Base-by-base conservation (phyloP, 1,284 basidiomycete genomes). In the Sporisorium scitamineum region DNA sequence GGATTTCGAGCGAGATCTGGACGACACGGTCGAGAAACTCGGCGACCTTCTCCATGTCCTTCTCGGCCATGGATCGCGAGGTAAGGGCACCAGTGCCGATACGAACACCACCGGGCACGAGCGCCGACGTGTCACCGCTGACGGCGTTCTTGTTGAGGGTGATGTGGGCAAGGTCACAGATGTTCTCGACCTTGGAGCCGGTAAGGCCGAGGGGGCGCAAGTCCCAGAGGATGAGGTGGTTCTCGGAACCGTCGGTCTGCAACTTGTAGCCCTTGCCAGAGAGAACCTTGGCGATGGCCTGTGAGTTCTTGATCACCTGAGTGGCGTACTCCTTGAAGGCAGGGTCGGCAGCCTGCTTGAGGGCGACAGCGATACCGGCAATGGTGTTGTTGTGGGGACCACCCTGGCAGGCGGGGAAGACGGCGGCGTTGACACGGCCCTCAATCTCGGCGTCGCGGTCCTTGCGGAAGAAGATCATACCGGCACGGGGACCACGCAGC, bases 301-400 rank as follows among this genome's bases (percentile, higher is more conserved):
- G 76, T 44, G 80, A 73, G 75, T 85, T 85, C 76, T 90, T 88
- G 80, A 98, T 92, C 85, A 99, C 94, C 87, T 96, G 94, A 86
- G 93, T 92, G 68, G 97, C 97, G 87, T 99, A 99, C 29, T 89
- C 88, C 88, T 94, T 93, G 90, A 93, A 99, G 37, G 90, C 91
- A 13, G 96, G 97, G 85, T 93, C 91, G 76, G 92, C 89, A 42
- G 91, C 97, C 87, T 99, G 97, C 85, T 93, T 92, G 77, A 99
- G 91, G n/a, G 97, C 90, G 22, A 95, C 96, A 61, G 95, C 95
- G 79, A 99, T 90, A 86, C 91, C 94, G 58, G 96, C 96, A 72
- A 99, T 99, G 78, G 97, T 95, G 89, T 98, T 96, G 90, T 99
- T 99, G 90, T 99, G 97, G 54, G 97, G 97, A 57, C 97, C 97